Base-by-base conservation (phyloP, 2,329 filamentous ascomycete genomes). In the Apiospora koreana region DNA sequence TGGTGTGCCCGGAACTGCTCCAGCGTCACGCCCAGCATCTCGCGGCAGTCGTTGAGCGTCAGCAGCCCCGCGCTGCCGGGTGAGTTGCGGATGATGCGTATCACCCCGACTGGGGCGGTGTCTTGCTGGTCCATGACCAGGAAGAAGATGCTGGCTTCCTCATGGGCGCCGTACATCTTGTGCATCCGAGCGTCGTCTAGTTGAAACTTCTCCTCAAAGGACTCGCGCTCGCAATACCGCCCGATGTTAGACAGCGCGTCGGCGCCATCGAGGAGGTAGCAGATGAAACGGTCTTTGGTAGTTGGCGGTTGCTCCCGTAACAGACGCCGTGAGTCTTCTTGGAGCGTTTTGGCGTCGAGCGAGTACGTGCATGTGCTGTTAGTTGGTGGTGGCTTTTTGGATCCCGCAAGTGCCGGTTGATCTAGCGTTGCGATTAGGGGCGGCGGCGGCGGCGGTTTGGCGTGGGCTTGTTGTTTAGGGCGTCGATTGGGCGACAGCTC, bases 131-230 rank as follows among this genome's bases (percentile, higher is more conserved):
- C 71, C 45, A 72, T 21, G 18, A 67, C 71, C 3, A 72, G 21
- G 58, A 71, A 72, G 58, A 72, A 72, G 31, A 58, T 50, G 68
- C 71, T 72, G 31, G 68, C 68, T 18, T 38, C 54, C 42, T 72
- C 71, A 58, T 72, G 64, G 1, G 54, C 45, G 16, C 70, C 68
- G 46, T 72, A 72, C 21, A 72, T 66, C 4, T 67, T 23, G 8
- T 35, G 31, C 71, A 72, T 71, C 16, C 31, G 54, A 18, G 69
- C 71, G 31, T 71, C 71, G 45, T 67, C 68, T 14, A 71, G 68
- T 12, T 43, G 67, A 48, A 72, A 72, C 21, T 66, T 35, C 28
- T 72, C 68, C 65, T 70, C 68, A 46, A 72, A 72, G 1, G 71
- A 70, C 46, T 62, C 50, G 31, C 71, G 69, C 58, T 72, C 71